Percentiles rank a stretch among this genome's conserved stretches.
phyloP scores from a whole-genome alignment of 129 eudicot genomes.

The Ambrosia artemisiifolia region DNA sequence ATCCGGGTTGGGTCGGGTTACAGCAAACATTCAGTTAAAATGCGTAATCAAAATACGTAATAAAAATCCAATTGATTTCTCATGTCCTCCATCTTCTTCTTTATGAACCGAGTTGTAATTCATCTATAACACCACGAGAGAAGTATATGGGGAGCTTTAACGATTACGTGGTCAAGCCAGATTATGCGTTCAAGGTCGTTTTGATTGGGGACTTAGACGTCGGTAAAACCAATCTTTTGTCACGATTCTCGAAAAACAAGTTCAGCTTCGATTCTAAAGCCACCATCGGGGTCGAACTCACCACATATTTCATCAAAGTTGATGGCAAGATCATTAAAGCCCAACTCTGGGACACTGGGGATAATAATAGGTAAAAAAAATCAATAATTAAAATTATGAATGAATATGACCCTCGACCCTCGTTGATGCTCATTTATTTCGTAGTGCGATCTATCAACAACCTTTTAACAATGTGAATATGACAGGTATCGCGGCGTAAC shows the following conservation, averaged over 20 bases:
- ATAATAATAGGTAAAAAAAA: constrained; percentile 53
- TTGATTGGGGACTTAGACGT: constrained; percentile 85
- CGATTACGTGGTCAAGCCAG: constrained; percentile 41
- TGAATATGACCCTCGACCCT: no score
- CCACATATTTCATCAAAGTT: constrained; percentile 61
- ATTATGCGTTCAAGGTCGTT: constrained; percentile 75
- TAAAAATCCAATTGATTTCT: not conserved
- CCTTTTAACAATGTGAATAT: not conserved
- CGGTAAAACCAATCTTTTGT: constrained; percentile 66
- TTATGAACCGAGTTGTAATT: constrained; percentile 5
- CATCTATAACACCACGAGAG: constrained; percentile 1
- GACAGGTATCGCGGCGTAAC: constrained; percentile 78
- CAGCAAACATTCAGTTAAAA: not conserved
- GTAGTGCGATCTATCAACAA: no score
- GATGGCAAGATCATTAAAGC: constrained; percentile 82
- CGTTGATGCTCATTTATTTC: no score
- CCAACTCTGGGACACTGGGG: constrained; percentile 83
- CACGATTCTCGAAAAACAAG: constrained; percentile 60
- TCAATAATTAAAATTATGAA: not conserved
- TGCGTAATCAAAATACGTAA: not conserved
- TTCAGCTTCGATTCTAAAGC: constrained; percentile 65
- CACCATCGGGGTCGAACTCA: constrained; percentile 72
- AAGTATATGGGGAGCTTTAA: constrained; percentile 18
- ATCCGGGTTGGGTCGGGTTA: not conserved
- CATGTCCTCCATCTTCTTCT: not conserved